phyloP scores from a whole-genome alignment of 805 yeast genomes.

The Metschnikowia corniflorae region DNA sequence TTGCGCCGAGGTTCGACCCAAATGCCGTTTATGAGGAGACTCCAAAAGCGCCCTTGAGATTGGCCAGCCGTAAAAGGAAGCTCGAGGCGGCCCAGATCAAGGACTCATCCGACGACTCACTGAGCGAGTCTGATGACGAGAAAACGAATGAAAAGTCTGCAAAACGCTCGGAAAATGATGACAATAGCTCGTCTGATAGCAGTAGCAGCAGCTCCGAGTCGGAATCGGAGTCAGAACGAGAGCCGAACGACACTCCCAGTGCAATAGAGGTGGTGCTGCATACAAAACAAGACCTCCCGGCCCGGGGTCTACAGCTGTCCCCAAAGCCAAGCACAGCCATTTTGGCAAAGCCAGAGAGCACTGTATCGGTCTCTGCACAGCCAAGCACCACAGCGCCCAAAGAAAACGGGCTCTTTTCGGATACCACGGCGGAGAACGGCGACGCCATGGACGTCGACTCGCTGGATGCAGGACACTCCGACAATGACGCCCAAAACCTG shows the following conservation, averaged over 20 bases:
- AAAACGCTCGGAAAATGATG: constrained; percentile 6
- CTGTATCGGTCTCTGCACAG: too few relatives aligned
- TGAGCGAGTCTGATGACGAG: constrained; percentile 6
- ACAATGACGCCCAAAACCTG: constrained; percentile 8
- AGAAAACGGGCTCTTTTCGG: too few relatives aligned
- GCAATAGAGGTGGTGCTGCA: too few relatives aligned
- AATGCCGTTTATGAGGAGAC: constrained; percentile 18
- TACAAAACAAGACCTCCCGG: too few relatives aligned
- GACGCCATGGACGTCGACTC: constrained; percentile 14
- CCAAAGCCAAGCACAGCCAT: too few relatives aligned
- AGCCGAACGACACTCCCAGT: too few relatives aligned
- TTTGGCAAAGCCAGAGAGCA: too few relatives aligned
- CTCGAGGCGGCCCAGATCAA: constrained; percentile 9
- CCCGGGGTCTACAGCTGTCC: too few relatives aligned
- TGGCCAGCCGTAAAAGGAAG: constrained; percentile 19
- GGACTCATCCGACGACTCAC: constrained; percentile 8
- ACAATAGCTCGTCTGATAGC: constrained; percentile 5
- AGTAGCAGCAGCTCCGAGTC: constrained; percentile 2
- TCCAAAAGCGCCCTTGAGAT: constrained; percentile 7
- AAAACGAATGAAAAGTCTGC: background rate
- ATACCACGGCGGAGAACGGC: too few relatives aligned
- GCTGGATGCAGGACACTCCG: background rate
- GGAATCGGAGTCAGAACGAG: background rate
- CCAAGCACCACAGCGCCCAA: too few relatives aligned
- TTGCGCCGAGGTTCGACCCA: constrained; percentile 66